Percentiles rank a stretch among this genome's conserved stretches.
Conservation (phyloP, 2,329 filamentous ascomycete species). For the Epichloe coenophiala region DNA sequence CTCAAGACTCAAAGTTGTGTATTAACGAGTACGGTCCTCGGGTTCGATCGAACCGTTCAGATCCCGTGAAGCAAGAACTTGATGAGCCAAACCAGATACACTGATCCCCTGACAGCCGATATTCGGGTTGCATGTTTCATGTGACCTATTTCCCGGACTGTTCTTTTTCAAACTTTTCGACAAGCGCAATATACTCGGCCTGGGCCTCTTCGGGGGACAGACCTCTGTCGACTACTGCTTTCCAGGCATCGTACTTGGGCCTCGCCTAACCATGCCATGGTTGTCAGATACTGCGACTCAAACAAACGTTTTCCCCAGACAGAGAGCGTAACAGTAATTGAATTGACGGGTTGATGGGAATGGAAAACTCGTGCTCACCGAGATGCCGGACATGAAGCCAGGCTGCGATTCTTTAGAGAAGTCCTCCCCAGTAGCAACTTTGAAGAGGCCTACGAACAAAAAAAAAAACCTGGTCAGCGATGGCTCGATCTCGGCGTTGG, state of each 20-base stretch:
- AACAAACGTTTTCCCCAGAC: too few relatives aligned
- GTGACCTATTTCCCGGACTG: not conserved
- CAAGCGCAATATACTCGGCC: conserved; percentile 59
- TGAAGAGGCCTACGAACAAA: not conserved
- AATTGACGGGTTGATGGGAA: not conserved
- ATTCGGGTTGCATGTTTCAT: too few relatives aligned
- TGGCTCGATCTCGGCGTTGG: not conserved
- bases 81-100: too few relatives aligned
- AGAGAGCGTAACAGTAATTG: too few relatives aligned
- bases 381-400: not conserved
- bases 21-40: too few relatives aligned
- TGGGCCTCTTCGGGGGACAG: conserved; percentile 54
- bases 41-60: too few relatives aligned
- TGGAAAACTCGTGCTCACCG: not conserved
- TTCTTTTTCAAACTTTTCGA: conserved; percentile 53
- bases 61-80: too few relatives aligned
- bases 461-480: not conserved
- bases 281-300: not conserved
- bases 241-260: conserved; percentile 2
- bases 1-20: too few relatives aligned
- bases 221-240: conserved; percentile 47
- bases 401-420: not conserved
- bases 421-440: not conserved
- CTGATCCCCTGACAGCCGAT: too few relatives aligned
- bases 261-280: not conserved